Base-by-base conservation (phyloP, 257 asterid genomes). In the Asclepias syriaca region DNA sequence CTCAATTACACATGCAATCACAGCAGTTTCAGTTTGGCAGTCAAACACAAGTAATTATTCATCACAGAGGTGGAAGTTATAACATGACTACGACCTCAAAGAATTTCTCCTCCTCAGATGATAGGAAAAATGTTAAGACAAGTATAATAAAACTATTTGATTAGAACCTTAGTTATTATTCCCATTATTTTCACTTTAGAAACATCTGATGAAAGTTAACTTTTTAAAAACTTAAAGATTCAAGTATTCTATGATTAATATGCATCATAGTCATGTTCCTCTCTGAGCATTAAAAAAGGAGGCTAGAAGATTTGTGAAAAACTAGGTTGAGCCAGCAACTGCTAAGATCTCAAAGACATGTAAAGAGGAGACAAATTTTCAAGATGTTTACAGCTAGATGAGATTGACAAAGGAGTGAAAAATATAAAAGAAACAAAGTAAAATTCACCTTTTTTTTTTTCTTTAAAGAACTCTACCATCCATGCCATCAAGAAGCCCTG, bases 401-500 rank as follows among this genome's bases (percentile, higher is more conserved):
- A 34, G 39, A 34, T 34, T 3, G 5, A 34, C 4, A 16, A 65
- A 51, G 21, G 66, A 61, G 46, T 16, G 48, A 32, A 15, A 12
- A 63, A 34, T 63, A 63, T 6, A 0, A 63, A 32, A 34, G 2
- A 29, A 61, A 61, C 24, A 15, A 63, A 13, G 27, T 24, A 11
- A 57, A 49, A 24, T 18, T 50, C 21, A 53, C 67, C 50, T 48
- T n/a, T 50, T 24, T 24, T 29, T 29, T 29, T 29, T 29, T 29
- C 34, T 69, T 86, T 78, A 86, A 63, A 66, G 76, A 83, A 93
- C 97, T 81, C 98, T 88, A 82, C 97, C 97, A 81, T 94, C 98
- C 91, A 94, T 85, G 81, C 98, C 98, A 43, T 94, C 97, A 48
- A 94, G 93, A 78, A 94, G 87, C 66, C 98, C 98, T 19, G 92